Conservation (phyloP, 1,284 basidiomycete species). For the Rhodofomes roseus region DNA sequence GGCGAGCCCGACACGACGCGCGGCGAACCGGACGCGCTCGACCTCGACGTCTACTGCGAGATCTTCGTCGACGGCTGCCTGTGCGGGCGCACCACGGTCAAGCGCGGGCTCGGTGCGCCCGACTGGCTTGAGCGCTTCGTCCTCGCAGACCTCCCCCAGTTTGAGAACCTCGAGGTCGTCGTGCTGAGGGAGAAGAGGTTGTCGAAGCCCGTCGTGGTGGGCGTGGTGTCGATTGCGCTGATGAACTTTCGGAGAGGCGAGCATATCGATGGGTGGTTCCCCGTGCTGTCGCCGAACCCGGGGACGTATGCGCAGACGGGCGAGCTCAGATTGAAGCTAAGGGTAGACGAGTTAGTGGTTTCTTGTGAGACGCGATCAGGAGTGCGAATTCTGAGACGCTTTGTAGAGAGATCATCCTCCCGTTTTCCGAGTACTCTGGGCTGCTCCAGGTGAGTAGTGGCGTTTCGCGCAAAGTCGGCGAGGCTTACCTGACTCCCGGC, state of each 20-base stretch:
- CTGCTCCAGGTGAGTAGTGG: slow-evolving; percentile 45
- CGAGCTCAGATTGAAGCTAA: slow-evolving; percentile 67
- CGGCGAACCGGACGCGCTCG: slow-evolving; percentile 48
- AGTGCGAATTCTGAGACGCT: slow-evolving; percentile 1
- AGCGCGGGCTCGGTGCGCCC: slow-evolving; percentile 58
- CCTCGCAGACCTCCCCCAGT: slow-evolving; percentile 71
- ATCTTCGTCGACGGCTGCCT: slow-evolving; percentile 59
- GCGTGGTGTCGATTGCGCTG: slow-evolving; percentile 61
- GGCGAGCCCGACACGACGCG: slow-evolving; percentile 13
- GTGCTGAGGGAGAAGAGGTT: slow-evolving; percentile 66
- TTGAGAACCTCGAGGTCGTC: slow-evolving; percentile 59
- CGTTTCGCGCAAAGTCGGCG: neutral
- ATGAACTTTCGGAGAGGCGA: slow-evolving; percentile 71
- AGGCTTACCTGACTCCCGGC: neutral
- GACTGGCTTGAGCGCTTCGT: slow-evolving; percentile 78
- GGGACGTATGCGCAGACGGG: slow-evolving; percentile 55
- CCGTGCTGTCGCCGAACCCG: slow-evolving; percentile 51
- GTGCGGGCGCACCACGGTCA: slow-evolving; percentile 68
- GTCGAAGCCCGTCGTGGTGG: slow-evolving; percentile 51
- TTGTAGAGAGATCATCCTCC: slow-evolving; percentile 70
- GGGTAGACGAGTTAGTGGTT: slow-evolving; percentile 68
- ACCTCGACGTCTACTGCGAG: slow-evolving; percentile 70
- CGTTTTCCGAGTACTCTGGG: slow-evolving; percentile 51
- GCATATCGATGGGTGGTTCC: slow-evolving; percentile 77
- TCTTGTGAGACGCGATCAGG: too few species aligned